Base-by-base conservation (phyloP, 2,329 filamentous ascomycete genomes). In the Fusarium buharicum region DNA sequence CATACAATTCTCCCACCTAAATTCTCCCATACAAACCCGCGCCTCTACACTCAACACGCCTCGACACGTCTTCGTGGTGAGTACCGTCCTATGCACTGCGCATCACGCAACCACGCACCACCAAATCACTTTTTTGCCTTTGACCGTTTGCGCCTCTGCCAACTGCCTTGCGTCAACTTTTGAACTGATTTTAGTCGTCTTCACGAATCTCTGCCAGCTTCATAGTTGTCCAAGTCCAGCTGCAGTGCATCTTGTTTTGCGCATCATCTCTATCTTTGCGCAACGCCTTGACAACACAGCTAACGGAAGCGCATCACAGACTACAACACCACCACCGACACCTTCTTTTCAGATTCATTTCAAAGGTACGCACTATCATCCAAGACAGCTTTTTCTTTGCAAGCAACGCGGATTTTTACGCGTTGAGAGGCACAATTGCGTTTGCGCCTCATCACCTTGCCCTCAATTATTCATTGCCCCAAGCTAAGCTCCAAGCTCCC, bases 1-100 rank as follows among this genome's bases (percentile, higher is more conserved):
- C 83, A 86, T 85, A 85, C 84, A 86, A 84, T 82, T 79, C 78
- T 81, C 78, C 78, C 81, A 82, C 77, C 78, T 74, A 82, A 83
- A 79, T 76, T 76, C 73, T 81, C 78, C 76, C 79, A 81, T 80
- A 82, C 79, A 82, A 80, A 78, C 39, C 22, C 33, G 50, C 67
- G 64, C 66, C 74, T 76, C 79, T 78, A 74, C 74, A 76, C 57
- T 63, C 58, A 65, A 78, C 73, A 78, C 76, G 74, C 76, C 20
- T 76, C 74, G 75, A 72, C 71, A 72, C 72, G 55, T 69, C 61
- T 72, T 67, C 31, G 66, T 74, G 77, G 84, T 86, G 79, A 86
- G 84, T 86, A 85, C 83, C 69, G 18, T 62, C 50, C 55, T 68
- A 22, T 58, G 20, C 56, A 33, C 46, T 45, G 46, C 57, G 50